Percentiles rank a stretch among this genome's conserved stretches.
Evolutionary conservation across 495 filamentous ascomycete species (phyloP).

Genomic region (Penicillium canariense): DNA sequence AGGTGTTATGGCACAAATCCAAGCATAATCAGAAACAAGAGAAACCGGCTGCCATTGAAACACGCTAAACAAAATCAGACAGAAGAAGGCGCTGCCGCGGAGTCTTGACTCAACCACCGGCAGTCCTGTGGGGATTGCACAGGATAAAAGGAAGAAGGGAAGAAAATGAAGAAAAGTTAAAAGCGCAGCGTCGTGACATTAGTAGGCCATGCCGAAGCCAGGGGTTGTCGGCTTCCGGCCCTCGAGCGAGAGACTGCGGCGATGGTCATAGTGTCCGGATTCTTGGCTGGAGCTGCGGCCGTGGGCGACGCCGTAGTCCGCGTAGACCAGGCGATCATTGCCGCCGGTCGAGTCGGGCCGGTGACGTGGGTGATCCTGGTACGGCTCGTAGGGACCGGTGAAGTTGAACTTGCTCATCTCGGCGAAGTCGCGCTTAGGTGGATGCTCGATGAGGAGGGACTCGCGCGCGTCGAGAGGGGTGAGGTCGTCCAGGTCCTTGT

Average conservation of each 20-base stretch:
- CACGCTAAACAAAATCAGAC: slow-evolving; percentile 13
- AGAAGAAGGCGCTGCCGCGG: slow-evolving; percentile 2
- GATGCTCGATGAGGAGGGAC: slow-evolving; percentile 71
- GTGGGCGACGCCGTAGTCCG: slow-evolving; percentile 38
- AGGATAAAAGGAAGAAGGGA: background rate
- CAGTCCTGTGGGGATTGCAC: background rate
- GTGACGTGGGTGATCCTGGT: slow-evolving; percentile 37
- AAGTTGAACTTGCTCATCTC: slow-evolving; percentile 52
- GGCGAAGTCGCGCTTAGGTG: slow-evolving; percentile 36
- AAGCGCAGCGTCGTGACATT: slow-evolving; percentile 15
- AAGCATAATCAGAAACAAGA: slow-evolving; percentile 7
- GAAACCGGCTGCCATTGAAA: slow-evolving; percentile 11
- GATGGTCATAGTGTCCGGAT: slow-evolving; percentile 27
- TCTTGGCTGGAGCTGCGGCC: slow-evolving; percentile 40
- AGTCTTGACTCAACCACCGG: background rate
- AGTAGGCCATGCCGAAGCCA: slow-evolving; percentile 42
- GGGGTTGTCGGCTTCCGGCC: slow-evolving; percentile 40
- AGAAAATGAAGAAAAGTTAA: slow-evolving; percentile 10
- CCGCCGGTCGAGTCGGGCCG: slow-evolving; percentile 35
- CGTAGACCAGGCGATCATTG: slow-evolving; percentile 40
- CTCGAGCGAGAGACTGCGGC: slow-evolving; percentile 32
- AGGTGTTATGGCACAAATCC: slow-evolving; percentile 7
- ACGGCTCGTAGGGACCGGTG: slow-evolving; percentile 43
- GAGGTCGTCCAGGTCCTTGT: slow-evolving; percentile 79
- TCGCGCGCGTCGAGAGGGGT: slow-evolving; percentile 90